These are phyloP conservation scores for Camelina laxa DNA, from an alignment of 345 rosid genomes.

Conservation along the genomic window DNA sequence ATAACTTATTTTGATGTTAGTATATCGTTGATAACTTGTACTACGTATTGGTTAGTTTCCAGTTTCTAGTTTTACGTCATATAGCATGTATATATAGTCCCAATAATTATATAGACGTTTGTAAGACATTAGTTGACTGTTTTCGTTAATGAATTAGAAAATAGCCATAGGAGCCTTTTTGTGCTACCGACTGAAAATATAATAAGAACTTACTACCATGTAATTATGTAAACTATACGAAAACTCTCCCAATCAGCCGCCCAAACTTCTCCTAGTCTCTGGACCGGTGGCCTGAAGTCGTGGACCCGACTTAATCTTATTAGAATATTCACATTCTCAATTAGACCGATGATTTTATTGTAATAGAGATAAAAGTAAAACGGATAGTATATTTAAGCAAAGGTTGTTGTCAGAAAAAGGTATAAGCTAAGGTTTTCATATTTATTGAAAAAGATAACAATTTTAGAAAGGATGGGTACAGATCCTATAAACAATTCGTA, in stretches of 20 bases:
- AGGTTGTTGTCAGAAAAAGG: not conserved
- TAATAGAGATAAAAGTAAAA: not conserved
- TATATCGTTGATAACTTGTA: not conserved
- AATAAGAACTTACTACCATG: not conserved
- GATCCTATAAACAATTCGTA: not conserved
- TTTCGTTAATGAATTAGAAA: not conserved
- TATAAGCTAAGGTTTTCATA: not conserved
- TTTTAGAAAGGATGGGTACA: not conserved
- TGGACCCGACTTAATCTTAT: slow-evolving; percentile 10
- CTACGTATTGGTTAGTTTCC: too few relatives aligned
- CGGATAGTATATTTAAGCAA: too few relatives aligned
- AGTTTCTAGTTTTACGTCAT: too few relatives aligned
- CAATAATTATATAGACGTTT: not conserved
- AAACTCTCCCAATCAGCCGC: slow-evolving; percentile 13
- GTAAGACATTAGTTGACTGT: not conserved
- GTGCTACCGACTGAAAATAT: not conserved
- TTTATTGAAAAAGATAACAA: not conserved
- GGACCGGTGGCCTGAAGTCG: slow-evolving; percentile 12
- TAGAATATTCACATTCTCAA: not conserved
- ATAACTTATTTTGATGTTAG: not conserved
- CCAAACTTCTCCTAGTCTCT: slow-evolving; percentile 5
- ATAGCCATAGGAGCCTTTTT: not conserved
- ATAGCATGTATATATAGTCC: not conserved
- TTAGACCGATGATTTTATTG: not conserved
- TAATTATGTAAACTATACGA: slow-evolving; percentile 1